Conservation (phyloP, 202 grass and related monocot species). For the Hordeum pubiflorum region DNA sequence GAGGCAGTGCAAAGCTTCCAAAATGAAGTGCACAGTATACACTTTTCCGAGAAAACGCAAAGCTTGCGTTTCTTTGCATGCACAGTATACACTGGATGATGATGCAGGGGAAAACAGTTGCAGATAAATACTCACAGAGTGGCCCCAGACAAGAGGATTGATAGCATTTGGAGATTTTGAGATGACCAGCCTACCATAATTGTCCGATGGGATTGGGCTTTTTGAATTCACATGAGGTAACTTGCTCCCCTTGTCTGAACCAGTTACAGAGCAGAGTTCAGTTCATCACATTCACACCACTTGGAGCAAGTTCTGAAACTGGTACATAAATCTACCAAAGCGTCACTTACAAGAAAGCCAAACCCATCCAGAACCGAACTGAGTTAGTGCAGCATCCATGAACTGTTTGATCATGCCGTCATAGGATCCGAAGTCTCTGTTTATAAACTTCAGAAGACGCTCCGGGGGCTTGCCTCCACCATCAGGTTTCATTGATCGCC, state of each 20-base stretch:
- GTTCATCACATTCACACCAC: slow-evolving; percentile 6
- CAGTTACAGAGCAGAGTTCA: not conserved
- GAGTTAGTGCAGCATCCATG: slow-evolving; percentile 55
- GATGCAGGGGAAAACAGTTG: not conserved
- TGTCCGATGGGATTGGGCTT: slow-evolving; percentile 71
- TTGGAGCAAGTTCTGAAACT: not conserved
- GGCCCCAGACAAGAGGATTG: slow-evolving; percentile 85
- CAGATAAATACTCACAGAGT: slow-evolving; percentile 52
- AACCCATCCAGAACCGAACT: slow-evolving; percentile 94
- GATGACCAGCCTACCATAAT: slow-evolving; percentile 65
- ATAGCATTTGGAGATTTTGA: slow-evolving; percentile 74
- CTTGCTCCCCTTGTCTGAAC: slow-evolving; percentile 61
- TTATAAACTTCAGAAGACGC: slow-evolving; percentile 53
- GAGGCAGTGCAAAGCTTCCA: not conserved
- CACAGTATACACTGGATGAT: not conserved
- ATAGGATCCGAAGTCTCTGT: slow-evolving; percentile 86
- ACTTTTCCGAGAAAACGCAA: no score
- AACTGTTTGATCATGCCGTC: slow-evolving; percentile 51
- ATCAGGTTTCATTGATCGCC: slow-evolving; percentile 69
- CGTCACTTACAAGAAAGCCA: slow-evolving; percentile 81
- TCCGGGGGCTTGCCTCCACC: slow-evolving; percentile 52
- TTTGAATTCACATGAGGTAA: slow-evolving; percentile 64
- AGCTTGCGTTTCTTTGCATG: no score
- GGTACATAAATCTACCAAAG: not conserved
- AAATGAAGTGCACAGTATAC: not conserved